Percentiles rank a stretch among this genome's conserved stretches.
These are phyloP conservation scores for Vigna trinervia DNA, from an alignment of 306 rosid genomes.

Conservation along the genomic window DNA sequence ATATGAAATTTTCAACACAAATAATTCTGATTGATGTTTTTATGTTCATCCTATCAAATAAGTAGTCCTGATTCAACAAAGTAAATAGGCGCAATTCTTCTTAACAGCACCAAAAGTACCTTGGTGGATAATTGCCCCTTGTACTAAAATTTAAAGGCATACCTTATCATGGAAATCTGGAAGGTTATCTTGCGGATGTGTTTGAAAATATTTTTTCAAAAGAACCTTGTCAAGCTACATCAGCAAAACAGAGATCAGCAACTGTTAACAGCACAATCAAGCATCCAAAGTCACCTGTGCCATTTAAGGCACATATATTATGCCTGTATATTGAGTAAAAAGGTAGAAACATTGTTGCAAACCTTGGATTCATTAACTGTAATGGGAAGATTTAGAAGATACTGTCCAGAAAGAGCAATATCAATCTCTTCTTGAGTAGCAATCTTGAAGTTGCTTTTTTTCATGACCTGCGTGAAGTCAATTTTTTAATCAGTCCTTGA, in stretches of 20 bases:
- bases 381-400: slow-evolving; percentile 94
- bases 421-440: slow-evolving; percentile 76
- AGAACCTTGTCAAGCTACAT: slow-evolving; percentile 82
- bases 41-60: neutral
- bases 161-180: slow-evolving; percentile 91
- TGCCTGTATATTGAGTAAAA: neutral
- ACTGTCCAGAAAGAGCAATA: slow-evolving; percentile 84
- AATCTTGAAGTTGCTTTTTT: slow-evolving; percentile 89
- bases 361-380: slow-evolving; percentile 86
- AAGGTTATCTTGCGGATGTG: slow-evolving; percentile 62
- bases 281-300: slow-evolving; percentile 7
- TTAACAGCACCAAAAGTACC: neutral
- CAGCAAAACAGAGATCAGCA: slow-evolving; percentile 42
- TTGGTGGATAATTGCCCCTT: neutral
- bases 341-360: slow-evolving; percentile 15
- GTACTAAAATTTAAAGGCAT: slow-evolving; percentile 37
- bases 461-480: slow-evolving; percentile 67
- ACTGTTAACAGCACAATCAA: slow-evolving; percentile 38
- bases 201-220: slow-evolving; percentile 68
- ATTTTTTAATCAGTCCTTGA: neutral
- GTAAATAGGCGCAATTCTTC: no score
- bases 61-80: no score
- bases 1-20: no score
- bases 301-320: neutral
- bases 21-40: neutral